A percentile compares a stretch with the other conserved stretches of the same genome.
Evolutionary conservation across 805 yeast genomes (phyloP).

Genomic region (Yamadazyma laniorum): DNA sequence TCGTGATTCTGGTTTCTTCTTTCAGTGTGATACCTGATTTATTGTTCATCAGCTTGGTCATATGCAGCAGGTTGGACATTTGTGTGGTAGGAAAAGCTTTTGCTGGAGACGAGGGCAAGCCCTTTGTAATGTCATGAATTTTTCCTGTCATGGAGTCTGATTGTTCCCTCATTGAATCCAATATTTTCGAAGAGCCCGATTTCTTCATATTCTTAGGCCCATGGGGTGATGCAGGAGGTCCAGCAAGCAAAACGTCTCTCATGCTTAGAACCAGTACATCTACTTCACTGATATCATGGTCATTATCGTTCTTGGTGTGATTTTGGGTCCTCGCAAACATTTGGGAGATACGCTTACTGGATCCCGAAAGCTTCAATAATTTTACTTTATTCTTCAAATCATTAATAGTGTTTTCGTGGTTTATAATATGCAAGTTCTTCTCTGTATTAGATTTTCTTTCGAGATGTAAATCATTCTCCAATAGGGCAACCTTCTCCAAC

Average conservation of each 20-base stretch:
- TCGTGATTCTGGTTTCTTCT: too few species aligned
- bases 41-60: slow-evolving; percentile 4
- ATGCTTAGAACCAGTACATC: slow-evolving; percentile 25
- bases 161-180: too few species aligned
- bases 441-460: slow-evolving; percentile 24
- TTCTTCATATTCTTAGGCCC: slow-evolving; percentile 12
- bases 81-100: slow-evolving; percentile 25
- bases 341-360: background rate
- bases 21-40: too few species aligned
- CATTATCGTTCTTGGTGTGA: background rate
- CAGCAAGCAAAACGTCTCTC: slow-evolving; percentile 23
- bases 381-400: slow-evolving; percentile 16
- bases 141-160: too few species aligned
- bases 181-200: slow-evolving; percentile 29
- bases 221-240: slow-evolving; percentile 20
- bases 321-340: background rate
- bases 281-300: slow-evolving; percentile 6
- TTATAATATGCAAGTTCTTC: slow-evolving; percentile 25
- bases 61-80: slow-evolving; percentile 9
- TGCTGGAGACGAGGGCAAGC: slow-evolving; percentile 10
- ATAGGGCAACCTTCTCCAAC: slow-evolving; percentile 39
- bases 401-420: slow-evolving; percentile 29
- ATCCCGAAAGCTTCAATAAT: background rate
- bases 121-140: too few species aligned
- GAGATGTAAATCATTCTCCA: slow-evolving; percentile 40